Evolutionary conservation across 257 asterid species (phyloP), one percentile per base, ranked within the genome.

Genomic region (Solanum megistacrolobum): DNA sequence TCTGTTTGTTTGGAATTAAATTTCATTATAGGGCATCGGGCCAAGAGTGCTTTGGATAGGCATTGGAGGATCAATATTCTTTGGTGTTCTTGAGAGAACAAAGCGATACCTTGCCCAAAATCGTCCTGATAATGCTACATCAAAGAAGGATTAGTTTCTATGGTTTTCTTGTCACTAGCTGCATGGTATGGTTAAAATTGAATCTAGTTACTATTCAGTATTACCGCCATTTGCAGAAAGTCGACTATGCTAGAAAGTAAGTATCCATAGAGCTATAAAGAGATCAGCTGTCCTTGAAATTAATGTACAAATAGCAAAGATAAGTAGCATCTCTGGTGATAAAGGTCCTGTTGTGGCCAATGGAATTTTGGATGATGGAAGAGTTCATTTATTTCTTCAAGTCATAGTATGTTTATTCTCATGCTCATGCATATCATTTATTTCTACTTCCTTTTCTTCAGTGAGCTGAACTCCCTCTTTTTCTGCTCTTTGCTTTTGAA

Each of bases 11-110:
- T 87, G 81, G 43, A 34, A 52, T 65, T 12, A 4, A 84, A 3
- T 66, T 85, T 34, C 75, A 8, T 46, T 74, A 68, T 90, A 97
- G 99, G 99, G 98, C 12, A 91, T 97, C 3, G 97, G 97, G 86
- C 98, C 99, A n/a, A 95, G 98, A 89, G 99, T 97, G 86, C 89
- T 97, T 89, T 97, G 99, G 99, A 97, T 97, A 89, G 99, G 99
- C 88, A 94, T 97, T 8, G 99, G 99, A 3, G 99, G 99, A 84
- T 97, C 99, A 11, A 97, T 97, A 91, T 97, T 97, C 94, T 97
- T 97, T 55, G 95, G 99, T 25, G 98, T 96, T 85, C 98, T 96
- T 74, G 99, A 96, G 90, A 89, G 98, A 84, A 94, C 98, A 3
- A 96, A 96, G 90, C 92, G 92, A 48, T 83, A 88, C 87, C 95